A percentile compares a stretch with the other conserved stretches of the same genome.
Conservation (phyloP, 2,329 filamentous ascomycete genomes). For the Trichoderma arundinaceum region DNA sequence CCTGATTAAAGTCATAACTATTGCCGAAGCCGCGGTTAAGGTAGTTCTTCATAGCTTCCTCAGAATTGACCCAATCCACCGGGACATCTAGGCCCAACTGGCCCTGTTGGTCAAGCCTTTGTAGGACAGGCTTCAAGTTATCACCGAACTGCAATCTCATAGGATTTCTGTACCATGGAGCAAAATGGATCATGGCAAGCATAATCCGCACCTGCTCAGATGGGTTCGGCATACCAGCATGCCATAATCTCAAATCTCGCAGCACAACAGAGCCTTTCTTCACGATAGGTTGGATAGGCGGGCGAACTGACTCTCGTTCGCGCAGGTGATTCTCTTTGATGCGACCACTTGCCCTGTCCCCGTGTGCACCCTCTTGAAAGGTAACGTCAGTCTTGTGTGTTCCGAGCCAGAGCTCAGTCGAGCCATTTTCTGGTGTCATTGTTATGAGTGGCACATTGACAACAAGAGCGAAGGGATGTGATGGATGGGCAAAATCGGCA, state of each 20-base stretch:
- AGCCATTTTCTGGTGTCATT: constrained; percentile 58
- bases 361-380: constrained; percentile 56
- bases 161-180: constrained; percentile 61
- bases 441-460: constrained; percentile 59
- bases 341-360: constrained; percentile 57
- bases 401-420: constrained; percentile 65
- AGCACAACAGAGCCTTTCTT: constrained; percentile 62
- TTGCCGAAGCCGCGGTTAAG: constrained; percentile 64
- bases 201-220: constrained; percentile 59
- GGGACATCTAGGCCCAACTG: constrained; percentile 54
- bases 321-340: constrained; percentile 52
- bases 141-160: constrained; percentile 62
- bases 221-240: constrained; percentile 66
- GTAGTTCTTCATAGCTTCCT: constrained; percentile 54
- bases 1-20: constrained; percentile 65
- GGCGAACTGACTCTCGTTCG: constrained; percentile 44
- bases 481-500: constrained; percentile 62
- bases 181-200: constrained; percentile 66
- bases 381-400: constrained; percentile 52
- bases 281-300: constrained; percentile 57
- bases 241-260: constrained; percentile 66
- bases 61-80: constrained; percentile 53
- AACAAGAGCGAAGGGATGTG: constrained; percentile 60
- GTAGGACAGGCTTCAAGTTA: constrained; percentile 54
- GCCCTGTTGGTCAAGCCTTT: constrained; percentile 48